These are phyloP conservation scores for Fusarium sp. DNA, from an alignment of 2,329 filamentous ascomycete genomes.

Conservation along the genomic window DNA sequence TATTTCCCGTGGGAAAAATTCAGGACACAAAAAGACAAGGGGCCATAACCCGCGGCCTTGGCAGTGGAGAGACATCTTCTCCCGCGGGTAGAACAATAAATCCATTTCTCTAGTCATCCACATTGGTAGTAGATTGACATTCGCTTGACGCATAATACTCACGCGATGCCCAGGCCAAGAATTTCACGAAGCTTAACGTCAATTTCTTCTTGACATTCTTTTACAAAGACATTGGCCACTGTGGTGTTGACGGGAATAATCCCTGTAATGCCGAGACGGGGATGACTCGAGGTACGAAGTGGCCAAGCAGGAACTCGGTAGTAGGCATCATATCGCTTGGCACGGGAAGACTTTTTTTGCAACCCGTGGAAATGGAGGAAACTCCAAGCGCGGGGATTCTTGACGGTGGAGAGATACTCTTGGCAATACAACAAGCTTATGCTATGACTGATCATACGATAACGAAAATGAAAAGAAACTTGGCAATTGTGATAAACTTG, in stretches of 20 bases:
- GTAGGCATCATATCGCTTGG: neutral
- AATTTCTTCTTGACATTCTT: neutral
- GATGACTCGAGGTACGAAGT: neutral
- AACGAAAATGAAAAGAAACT: neutral
- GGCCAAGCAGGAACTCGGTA: neutral
- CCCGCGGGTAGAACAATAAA: slow-evolving; percentile 11
- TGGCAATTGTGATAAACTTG: neutral
- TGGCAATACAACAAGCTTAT: neutral
- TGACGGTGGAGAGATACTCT: neutral
- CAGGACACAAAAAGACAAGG: neutral
- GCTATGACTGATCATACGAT: neutral
- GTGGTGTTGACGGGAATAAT: neutral
- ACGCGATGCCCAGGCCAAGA: slow-evolving; percentile 14
- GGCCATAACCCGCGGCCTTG: neutral
- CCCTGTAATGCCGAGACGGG: slow-evolving; percentile 1
- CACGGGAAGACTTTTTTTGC: neutral
- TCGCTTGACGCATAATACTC: neutral
- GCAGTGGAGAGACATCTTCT: neutral
- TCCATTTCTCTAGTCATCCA: rapidly evolving
- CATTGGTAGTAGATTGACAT: neutral
- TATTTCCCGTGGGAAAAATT: slow-evolving; percentile 1
- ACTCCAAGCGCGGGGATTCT: neutral
- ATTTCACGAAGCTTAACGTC: neutral
- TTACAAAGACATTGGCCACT: neutral
- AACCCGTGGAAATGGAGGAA: neutral